Evolutionary conservation across 2,329 filamentous ascomycete genomes (phyloP).

Genomic region (Penicillium sp.): DNA sequence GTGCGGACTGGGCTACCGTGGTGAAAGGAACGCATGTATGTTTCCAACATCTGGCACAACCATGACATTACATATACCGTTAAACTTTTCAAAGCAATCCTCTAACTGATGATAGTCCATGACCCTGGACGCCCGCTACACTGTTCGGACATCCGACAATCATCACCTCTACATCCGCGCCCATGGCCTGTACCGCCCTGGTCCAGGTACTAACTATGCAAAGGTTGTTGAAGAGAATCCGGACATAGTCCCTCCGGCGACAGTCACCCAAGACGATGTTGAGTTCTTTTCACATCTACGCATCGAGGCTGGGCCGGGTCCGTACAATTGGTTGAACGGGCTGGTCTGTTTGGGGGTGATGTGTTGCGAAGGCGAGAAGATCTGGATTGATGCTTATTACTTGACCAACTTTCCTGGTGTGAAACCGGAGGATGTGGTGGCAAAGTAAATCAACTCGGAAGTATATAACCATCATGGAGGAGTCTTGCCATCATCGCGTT

Average conservation of each 20-base stretch:
- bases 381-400: conserved; percentile 28
- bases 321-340: conserved; percentile 30
- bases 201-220: conserved; percentile 25
- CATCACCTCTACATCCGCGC: conserved; percentile 27
- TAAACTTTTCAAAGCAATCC: neutral
- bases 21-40: conserved; percentile 28
- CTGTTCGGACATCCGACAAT: conserved; percentile 22
- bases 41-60: neutral
- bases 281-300: conserved; percentile 30
- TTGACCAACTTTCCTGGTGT: conserved; percentile 25
- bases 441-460: neutral
- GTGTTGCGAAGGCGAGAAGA: conserved; percentile 22
- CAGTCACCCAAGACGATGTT: conserved; percentile 24
- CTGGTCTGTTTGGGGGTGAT: conserved; percentile 27
- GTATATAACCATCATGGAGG: too few species aligned
- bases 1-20: conserved; percentile 26
- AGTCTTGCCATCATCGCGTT: too few species aligned
- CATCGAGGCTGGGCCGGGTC: conserved; percentile 22
- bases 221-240: conserved; percentile 20
- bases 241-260: conserved; percentile 12
- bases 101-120: conserved; percentile 19
- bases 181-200: conserved; percentile 28
- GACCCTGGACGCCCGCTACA: conserved; percentile 26
- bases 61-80: too few species aligned
- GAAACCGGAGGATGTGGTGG: conserved; percentile 23